A percentile compares a stretch with the other conserved stretches of the same genome.
Conservation (phyloP, 2,329 filamentous ascomycete genomes). For the Pestalotiopsis sp. region DNA sequence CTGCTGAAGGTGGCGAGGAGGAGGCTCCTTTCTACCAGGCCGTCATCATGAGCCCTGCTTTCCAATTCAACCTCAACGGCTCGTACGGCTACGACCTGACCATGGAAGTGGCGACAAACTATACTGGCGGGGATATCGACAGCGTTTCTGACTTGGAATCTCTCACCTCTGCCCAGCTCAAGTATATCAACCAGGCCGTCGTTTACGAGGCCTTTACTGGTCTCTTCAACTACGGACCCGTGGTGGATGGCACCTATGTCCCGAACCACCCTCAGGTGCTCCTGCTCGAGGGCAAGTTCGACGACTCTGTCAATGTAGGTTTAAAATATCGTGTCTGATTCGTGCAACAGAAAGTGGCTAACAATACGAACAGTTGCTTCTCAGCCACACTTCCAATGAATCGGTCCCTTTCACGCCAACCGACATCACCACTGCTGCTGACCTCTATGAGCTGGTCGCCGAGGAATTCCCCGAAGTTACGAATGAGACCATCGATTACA, state of each 20-base stretch:
- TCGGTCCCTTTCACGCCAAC: conserved; percentile 40
- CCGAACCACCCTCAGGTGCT: conserved; percentile 8
- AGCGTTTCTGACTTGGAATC: conserved; percentile 1
- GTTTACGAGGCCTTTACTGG: conserved; percentile 1
- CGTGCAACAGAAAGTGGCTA: not conserved
- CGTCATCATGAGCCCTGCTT: conserved; percentile 24
- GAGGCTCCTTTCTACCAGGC: conserved; percentile 19
- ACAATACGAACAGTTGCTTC: conserved; percentile 11
- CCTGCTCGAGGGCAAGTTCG: conserved; percentile 4
- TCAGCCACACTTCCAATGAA: conserved; percentile 46
- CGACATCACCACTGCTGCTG: conserved; percentile 37
- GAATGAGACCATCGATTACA: conserved; percentile 34
- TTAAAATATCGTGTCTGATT: not conserved
- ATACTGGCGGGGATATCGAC: conserved; percentile 10
- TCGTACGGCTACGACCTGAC: conserved; percentile 16
- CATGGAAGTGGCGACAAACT: conserved; percentile 15
- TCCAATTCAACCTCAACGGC: conserved; percentile 23
- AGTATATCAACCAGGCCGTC: conserved; percentile 10
- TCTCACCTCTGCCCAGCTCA: conserved; percentile 6
- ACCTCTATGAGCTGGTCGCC: conserved; percentile 16
- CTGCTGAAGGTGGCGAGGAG: conserved; percentile 40
- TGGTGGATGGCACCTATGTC: conserved; percentile 10
- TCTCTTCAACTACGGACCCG: conserved; percentile 11
- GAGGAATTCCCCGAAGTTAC: conserved; percentile 19
- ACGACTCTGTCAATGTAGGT: conserved; percentile 11